Evolutionary conservation across 2,329 filamentous ascomycete genomes (phyloP), one percentile per base, ranked within the genome.

Genomic region (Ceratocystis ficicola): DNA sequence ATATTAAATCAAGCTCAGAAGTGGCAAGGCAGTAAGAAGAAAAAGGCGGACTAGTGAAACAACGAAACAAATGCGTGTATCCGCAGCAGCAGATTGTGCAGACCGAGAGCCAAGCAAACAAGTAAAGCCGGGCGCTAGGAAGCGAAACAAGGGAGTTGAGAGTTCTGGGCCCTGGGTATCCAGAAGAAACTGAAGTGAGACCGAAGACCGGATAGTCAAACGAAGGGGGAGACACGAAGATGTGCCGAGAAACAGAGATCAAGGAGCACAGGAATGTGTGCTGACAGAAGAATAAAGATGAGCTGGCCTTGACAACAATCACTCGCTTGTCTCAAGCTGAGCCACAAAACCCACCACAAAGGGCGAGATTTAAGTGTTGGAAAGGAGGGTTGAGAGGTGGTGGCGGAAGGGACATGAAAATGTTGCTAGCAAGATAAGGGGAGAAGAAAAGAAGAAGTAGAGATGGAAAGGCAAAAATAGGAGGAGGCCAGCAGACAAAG

Each of bases 291-390:
- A 41, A 41, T 41, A 41, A 4, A 41, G 36, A 41, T 41, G 8
- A 12, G 36, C 36, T 12, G 12, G 36, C 36, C 36, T 41, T 41
- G 36, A 41, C 48, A 52, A 15, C 48, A 44, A 30, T 28, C 17
- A 65, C 36, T 55, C 32, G 12, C 41, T 7, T n/a, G 32, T 57
- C 52, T 64, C 46, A 41, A 57, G 44, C 52, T 52, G 50, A 65
- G 48, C 63, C 63, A 59, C 63, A 41, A 65, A 65, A 44, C 55
- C 36, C 63, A 65, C 63, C 63, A 28, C 63, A 65, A 65, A 57
- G 63, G 50, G 63, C 36, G 52, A 65, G 55, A 60, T 20, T 20
- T 50, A 22, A 28, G 52, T 44, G 63, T 60, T 44, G 63, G 50
- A 41, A 59, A 59, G 30, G 30, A n/a, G 25, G 50, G 44, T 64